These are phyloP conservation scores for Stephanodiscus minutulus DNA, from an alignment of 108 stramenopile species.

Conservation along the genomic window DNA sequence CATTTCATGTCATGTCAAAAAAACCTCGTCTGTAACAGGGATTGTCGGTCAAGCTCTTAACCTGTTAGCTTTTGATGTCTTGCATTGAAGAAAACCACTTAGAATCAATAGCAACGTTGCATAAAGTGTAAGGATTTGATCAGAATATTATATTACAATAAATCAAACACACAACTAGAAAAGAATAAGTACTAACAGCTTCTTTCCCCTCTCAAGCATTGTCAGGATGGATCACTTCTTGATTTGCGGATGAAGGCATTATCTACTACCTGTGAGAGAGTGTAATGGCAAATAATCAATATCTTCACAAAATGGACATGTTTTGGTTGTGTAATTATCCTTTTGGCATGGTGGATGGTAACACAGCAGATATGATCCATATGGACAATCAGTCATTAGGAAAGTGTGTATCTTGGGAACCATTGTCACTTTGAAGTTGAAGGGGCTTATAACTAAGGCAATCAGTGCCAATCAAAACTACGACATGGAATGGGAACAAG, in stretches of 20 bases:
- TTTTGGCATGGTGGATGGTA: slow-evolving; percentile 4
- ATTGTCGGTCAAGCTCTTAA: too few relatives aligned
- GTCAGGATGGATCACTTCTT: slow-evolving; percentile 13
- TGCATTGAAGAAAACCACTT: too few relatives aligned
- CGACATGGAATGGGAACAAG: slow-evolving; percentile 22
- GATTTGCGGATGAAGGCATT: slow-evolving; percentile 7
- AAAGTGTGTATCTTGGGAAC: slow-evolving; percentile 5
- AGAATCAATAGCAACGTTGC: too few relatives aligned
- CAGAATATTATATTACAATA: too few relatives aligned
- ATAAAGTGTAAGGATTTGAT: too few relatives aligned
- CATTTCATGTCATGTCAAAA: too few relatives aligned
- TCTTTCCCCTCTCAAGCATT: slow-evolving; percentile 1
- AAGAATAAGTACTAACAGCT: too few relatives aligned
- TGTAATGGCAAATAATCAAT: slow-evolving; percentile 13
- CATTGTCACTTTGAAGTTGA: slow-evolving; percentile 20
- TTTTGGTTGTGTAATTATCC: slow-evolving; percentile 25
- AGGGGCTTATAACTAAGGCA: slow-evolving; percentile 25
- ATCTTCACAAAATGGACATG: slow-evolving; percentile 16
- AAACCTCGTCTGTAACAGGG: too few relatives aligned
- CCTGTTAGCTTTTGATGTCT: too few relatives aligned
- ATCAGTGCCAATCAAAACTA: slow-evolving; percentile 6
- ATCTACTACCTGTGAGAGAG: slow-evolving; percentile 24
- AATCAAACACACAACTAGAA: too few relatives aligned
- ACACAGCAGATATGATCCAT: slow-evolving; percentile 24
- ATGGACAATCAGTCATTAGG: slow-evolving; percentile 19